phyloP scores from a whole-genome alignment of 345 rosid species.

The Hevea brasiliensis region DNA sequence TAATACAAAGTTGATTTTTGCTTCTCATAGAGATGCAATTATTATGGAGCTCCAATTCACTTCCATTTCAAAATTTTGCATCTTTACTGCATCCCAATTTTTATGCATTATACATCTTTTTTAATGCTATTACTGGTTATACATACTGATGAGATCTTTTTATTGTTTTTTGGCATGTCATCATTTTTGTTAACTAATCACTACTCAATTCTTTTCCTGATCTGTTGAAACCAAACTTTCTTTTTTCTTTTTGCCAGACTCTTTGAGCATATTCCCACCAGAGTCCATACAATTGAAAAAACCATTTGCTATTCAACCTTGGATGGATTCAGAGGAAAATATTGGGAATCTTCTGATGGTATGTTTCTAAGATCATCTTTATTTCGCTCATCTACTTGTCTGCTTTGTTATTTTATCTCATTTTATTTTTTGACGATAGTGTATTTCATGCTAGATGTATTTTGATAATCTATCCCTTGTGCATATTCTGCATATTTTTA shows the following conservation, averaged over 20 bases:
- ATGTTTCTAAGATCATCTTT: slow-evolving; percentile 26
- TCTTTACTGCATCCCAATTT: neutral
- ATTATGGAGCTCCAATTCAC: neutral
- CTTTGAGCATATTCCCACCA: slow-evolving; percentile 73
- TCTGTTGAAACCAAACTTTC: slow-evolving; percentile 8
- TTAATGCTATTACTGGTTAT: neutral
- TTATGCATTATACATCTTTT: too few species aligned
- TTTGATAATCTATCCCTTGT: neutral
- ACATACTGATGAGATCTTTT: too few species aligned
- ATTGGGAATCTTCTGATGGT: slow-evolving; percentile 97
- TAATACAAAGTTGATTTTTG: neutral
- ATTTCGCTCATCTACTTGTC: neutral
- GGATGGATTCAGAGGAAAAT: slow-evolving; percentile 78
- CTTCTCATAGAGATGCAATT: neutral
- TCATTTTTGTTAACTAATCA: neutral
- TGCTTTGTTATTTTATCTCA: neutral
- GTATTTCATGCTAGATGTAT: neutral
- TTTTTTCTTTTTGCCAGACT: slow-evolving; percentile 46
- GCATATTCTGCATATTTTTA: neutral
- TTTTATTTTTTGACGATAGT: neutral
- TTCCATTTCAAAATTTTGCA: neutral
- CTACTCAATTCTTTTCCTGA: neutral
- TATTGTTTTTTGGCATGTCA: too few species aligned
- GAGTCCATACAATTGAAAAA: slow-evolving; percentile 61
- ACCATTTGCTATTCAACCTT: slow-evolving; percentile 81